Percentiles rank a stretch among this genome's conserved stretches.
Conservation (phyloP, 2,329 filamentous ascomycete genomes). For the Leptodontidium sp. region DNA sequence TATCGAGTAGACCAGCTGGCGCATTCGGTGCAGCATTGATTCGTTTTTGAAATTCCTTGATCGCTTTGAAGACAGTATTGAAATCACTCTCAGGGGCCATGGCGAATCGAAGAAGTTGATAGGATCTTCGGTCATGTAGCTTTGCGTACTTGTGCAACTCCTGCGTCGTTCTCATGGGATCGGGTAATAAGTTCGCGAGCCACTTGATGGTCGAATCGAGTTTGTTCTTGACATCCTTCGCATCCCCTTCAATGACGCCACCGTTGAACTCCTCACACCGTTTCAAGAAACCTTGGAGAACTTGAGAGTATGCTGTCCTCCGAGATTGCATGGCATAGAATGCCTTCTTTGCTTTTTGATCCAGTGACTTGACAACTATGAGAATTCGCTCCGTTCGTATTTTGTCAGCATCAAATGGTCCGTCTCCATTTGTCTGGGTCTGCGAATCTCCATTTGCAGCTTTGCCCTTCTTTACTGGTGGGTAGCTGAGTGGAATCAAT, state of each 20-base stretch:
- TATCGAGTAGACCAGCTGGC: slow-evolving; percentile 73
- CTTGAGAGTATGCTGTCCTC: slow-evolving; percentile 77
- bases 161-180: slow-evolving; percentile 72
- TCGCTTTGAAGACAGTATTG: slow-evolving; percentile 86
- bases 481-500: slow-evolving; percentile 88
- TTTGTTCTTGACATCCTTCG: slow-evolving; percentile 70
- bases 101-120: slow-evolving; percentile 87
- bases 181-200: slow-evolving; percentile 78
- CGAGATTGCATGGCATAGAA: slow-evolving; percentile 87
- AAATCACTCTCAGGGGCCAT: slow-evolving; percentile 90
- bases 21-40: slow-evolving; percentile 72
- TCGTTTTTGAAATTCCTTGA: slow-evolving; percentile 88
- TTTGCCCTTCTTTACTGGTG: slow-evolving; percentile 74
- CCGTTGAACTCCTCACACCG: slow-evolving; percentile 92
- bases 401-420: slow-evolving; percentile 71
- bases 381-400: slow-evolving; percentile 87
- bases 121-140: slow-evolving; percentile 86
- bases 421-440: slow-evolving; percentile 54
- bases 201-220: slow-evolving; percentile 78
- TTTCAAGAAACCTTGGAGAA: slow-evolving; percentile 78
- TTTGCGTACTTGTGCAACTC: slow-evolving; percentile 93
- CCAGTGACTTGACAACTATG: slow-evolving; percentile 79
- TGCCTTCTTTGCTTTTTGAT: slow-evolving; percentile 80
- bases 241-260: slow-evolving; percentile 78
- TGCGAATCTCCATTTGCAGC: slow-evolving; percentile 64